These are phyloP conservation scores for Trichoderma sp. DNA, from an alignment of 2,329 filamentous ascomycete genomes.

Conservation along the genomic window DNA sequence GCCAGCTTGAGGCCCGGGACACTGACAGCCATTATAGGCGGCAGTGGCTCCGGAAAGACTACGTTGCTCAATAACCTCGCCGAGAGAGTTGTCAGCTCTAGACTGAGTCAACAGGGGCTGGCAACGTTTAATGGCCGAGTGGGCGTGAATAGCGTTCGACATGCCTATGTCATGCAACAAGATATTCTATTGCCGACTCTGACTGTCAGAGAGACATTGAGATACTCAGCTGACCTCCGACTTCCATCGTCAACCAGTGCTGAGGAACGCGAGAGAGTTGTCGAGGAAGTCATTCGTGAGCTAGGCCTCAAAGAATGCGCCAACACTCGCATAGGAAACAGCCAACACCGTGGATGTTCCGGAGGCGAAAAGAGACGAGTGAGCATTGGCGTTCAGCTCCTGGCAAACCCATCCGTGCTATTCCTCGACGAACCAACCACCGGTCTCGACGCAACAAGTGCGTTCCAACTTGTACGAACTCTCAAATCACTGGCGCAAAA, in stretches of 20 bases:
- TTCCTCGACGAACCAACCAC: slow-evolving; percentile 82
- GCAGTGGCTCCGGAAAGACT: slow-evolving; percentile 74
- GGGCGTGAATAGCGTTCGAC: slow-evolving; percentile 58
- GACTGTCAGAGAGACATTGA: slow-evolving; percentile 75
- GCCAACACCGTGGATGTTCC: slow-evolving; percentile 73
- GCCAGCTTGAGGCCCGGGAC: slow-evolving; percentile 68
- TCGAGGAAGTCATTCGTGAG: slow-evolving; percentile 77
- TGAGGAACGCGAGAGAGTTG: slow-evolving; percentile 63
- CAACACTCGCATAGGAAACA: slow-evolving; percentile 72
- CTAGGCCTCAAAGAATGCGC: slow-evolving; percentile 78
- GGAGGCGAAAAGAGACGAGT: slow-evolving; percentile 78
- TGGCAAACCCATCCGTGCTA: slow-evolving; percentile 77
- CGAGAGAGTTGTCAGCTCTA: slow-evolving; percentile 64
- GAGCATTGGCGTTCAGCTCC: slow-evolving; percentile 76
- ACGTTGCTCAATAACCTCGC: slow-evolving; percentile 73
- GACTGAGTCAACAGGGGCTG: slow-evolving; percentile 56
- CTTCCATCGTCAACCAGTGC: slow-evolving; percentile 65
- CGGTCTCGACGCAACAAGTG: slow-evolving; percentile 75
- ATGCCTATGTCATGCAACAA: slow-evolving; percentile 76
- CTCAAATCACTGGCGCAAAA: slow-evolving; percentile 69
- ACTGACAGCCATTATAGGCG: slow-evolving; percentile 75
- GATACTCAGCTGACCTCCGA: slow-evolving; percentile 72
- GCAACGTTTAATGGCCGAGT: slow-evolving; percentile 64
- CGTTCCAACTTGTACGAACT: slow-evolving; percentile 72
- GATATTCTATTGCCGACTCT: slow-evolving; percentile 73